Evolutionary conservation across 441 rosid genomes (phyloP), one percentile per base, ranked within the genome.

Genomic region (Arabidopsis lyrata): DNA sequence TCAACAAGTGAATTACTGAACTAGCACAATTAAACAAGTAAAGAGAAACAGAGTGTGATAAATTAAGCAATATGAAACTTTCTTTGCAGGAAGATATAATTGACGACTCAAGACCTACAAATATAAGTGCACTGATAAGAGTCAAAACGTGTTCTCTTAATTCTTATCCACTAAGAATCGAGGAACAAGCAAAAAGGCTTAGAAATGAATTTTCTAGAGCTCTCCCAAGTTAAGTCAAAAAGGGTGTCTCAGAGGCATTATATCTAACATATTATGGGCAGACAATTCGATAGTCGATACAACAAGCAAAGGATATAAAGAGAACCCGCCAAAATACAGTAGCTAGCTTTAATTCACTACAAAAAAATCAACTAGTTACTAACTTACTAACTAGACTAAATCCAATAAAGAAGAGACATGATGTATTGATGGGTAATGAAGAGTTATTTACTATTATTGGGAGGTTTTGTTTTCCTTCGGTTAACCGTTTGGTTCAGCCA

Each of bases 31-130:
- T 4, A 35, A 24, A 62, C 24, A 67, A 41, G 0, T 34, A 42
- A 50, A 49, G 60, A 62, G 36, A 39, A 74, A 54, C 66, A n/a
- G n/a, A n/a, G n/a, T n/a, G n/a, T n/a, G n/a, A n/a, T n/a, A n/a
- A n/a, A n/a, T n/a, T 18, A 24, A 24, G 27, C 27, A 24, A 24
- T 24, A 24, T 24, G 27, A 39, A 74, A 54, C 66, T 81, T 75
- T 91, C 99, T 87, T 95, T 9, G 88, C 90, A 3, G 97, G 96
- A 47, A 89, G 81, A 88, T 90, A 90, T 45, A 93, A 72, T 75
- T 90, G 88, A 56, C 97, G 92, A 80, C 98, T 93, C 87, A 91
- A 81, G 75, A 95, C 98, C 98, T 95, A 83, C 75, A 75, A 41
- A 83, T 38, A 50, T 24, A 55, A 32, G 78, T 78, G 54, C 5